Evolutionary conservation across 2,329 filamentous ascomycete species (phyloP).

Genomic region (Venturia aucupariae): DNA sequence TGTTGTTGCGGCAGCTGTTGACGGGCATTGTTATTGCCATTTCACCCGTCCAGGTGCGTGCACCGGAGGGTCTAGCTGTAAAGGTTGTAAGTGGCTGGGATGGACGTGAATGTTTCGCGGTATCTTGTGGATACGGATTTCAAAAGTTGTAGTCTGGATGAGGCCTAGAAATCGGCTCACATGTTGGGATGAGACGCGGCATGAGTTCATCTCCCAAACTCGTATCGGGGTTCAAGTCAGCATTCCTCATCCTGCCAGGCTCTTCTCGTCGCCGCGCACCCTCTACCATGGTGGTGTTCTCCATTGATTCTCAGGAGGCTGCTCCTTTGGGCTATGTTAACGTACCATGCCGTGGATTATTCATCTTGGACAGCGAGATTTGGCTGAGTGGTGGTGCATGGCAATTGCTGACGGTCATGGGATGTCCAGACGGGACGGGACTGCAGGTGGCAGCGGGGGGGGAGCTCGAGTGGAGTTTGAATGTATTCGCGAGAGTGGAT

Average conservation of each 20-base stretch:
- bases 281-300: no score
- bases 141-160: not conserved
- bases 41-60: not conserved
- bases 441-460: no score
- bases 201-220: not conserved
- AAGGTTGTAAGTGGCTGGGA: not conserved
- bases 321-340: no score
- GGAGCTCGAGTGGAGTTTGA: no score
- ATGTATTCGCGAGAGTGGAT: no score
- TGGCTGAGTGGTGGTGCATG: no score
- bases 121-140: not conserved
- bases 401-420: not conserved
- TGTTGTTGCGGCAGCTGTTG: not conserved
- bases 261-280: not conserved
- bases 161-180: not conserved
- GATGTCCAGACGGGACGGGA: no score
- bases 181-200: not conserved
- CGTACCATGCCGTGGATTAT: no score
- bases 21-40: not conserved
- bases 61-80: conserved; percentile 4
- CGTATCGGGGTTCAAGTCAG: not conserved
- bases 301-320: no score
- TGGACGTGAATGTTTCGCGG: not conserved
- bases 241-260: not conserved
- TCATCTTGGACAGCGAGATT: no score